These are phyloP conservation scores for Aspergillus bombycis DNA, from an alignment of 2,329 filamentous ascomycete genomes.

Conservation along the genomic window DNA sequence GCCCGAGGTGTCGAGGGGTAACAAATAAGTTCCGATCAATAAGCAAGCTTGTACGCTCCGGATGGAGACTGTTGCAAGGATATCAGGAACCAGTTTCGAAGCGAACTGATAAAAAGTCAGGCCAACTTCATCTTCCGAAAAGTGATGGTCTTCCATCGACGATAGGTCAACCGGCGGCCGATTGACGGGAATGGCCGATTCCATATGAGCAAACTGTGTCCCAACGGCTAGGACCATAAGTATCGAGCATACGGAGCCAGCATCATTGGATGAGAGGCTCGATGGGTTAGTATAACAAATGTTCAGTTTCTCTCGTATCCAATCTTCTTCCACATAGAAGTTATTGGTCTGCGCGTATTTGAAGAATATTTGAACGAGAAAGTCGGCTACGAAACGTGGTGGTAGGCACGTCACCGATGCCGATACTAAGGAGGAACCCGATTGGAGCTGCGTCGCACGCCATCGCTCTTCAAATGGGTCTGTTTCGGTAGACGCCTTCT, in stretches of 20 bases:
- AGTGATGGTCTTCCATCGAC: slow-evolving; percentile 36
- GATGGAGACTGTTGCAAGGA: slow-evolving; percentile 59
- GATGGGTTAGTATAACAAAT: slow-evolving; percentile 41
- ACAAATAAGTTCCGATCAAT: slow-evolving; percentile 58
- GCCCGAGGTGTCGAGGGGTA: slow-evolving; percentile 60
- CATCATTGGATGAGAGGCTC: slow-evolving; percentile 41
- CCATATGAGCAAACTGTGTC: slow-evolving; percentile 49
- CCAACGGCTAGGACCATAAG: slow-evolving; percentile 49
- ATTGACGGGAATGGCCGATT: slow-evolving; percentile 42
- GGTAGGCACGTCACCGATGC: slow-evolving; percentile 45
- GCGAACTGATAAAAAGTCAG: slow-evolving; percentile 61
- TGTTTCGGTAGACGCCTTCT: slow-evolving; percentile 40
- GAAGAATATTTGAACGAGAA: slow-evolving; percentile 48
- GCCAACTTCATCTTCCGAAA: slow-evolving; percentile 58
- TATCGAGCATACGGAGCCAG: slow-evolving; percentile 45
- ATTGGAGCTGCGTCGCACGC: slow-evolving; percentile 47
- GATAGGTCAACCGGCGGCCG: slow-evolving; percentile 29
- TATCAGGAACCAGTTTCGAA: slow-evolving; percentile 58
- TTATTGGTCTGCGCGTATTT: slow-evolving; percentile 49
- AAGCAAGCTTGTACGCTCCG: slow-evolving; percentile 63
- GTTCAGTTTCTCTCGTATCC: slow-evolving; percentile 44
- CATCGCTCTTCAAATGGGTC: slow-evolving; percentile 47
- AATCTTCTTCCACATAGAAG: slow-evolving; percentile 48
- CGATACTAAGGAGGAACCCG: slow-evolving; percentile 41
- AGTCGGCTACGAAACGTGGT: slow-evolving; percentile 48